Conservation (phyloP, 768 basidiomycete species). For the Panellus pusillus region DNA sequence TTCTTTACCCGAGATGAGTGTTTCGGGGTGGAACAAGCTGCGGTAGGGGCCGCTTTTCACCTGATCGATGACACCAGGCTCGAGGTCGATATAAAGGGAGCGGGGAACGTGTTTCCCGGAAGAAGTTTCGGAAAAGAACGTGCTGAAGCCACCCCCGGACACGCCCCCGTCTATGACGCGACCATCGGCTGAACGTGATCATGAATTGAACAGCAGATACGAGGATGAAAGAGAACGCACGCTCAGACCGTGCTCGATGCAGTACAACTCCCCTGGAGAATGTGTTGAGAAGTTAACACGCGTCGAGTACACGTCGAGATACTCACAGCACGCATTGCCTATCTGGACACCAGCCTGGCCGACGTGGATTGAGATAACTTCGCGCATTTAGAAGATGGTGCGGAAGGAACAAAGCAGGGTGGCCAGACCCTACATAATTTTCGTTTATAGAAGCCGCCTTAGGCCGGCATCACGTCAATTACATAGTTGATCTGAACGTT, state of each 20-base stretch:
- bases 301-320: conserved; percentile 19
- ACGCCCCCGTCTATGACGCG: conserved; percentile 76
- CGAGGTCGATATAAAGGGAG: conserved; percentile 95
- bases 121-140: conserved; percentile 98
- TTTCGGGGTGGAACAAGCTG: conserved; percentile 98
- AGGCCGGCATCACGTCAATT: too few relatives aligned
- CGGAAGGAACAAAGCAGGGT: background rate
- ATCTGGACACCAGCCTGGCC: conserved; percentile 98
- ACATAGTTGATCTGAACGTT: too few relatives aligned
- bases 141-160: conserved; percentile 92
- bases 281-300: conserved; percentile 36
- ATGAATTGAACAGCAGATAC: conserved; percentile 19
- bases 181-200: conserved; percentile 74
- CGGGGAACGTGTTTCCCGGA: conserved; percentile 97
- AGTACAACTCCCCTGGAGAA: conserved; percentile 91
- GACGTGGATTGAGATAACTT: conserved; percentile 95
- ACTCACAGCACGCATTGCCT: conserved; percentile 98
- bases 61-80: conserved; percentile 97
- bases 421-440: too few relatives aligned
- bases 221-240: conserved; percentile 46
- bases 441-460: too few relatives aligned
- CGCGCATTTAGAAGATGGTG: background rate
- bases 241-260: conserved; percentile 96
- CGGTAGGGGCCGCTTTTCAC: conserved; percentile 95
- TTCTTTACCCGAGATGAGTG: conserved; percentile 97